Evolutionary conservation across 2,329 filamentous ascomycete genomes (phyloP).

Genomic region (Metarhizium anisopliae): DNA sequence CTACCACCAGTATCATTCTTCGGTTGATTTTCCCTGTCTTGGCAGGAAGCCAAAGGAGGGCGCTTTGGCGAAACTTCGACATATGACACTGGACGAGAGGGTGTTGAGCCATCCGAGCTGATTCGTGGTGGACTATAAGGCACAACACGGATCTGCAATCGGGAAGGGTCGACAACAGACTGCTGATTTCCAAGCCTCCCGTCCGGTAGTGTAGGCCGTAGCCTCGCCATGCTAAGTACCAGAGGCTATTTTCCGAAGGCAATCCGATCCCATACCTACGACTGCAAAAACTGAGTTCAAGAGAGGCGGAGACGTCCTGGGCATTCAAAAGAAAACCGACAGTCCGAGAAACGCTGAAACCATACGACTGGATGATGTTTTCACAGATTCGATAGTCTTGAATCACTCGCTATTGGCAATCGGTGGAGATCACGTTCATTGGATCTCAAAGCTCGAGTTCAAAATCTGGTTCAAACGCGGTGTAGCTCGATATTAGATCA

Average conservation of each 20-base stretch:
- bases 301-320: background rate
- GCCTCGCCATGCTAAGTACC: slow-evolving; percentile 4
- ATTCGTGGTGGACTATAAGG: slow-evolving; percentile 29
- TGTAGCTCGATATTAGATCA: background rate
- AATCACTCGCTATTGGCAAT: too few relatives aligned
- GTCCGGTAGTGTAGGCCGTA: background rate
- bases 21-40: background rate
- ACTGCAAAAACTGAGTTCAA: background rate
- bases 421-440: too few relatives aligned
- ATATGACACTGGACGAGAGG: slow-evolving; percentile 16
- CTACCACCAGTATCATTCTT: background rate
- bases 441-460: too few relatives aligned
- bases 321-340: background rate
- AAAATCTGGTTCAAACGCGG: too few relatives aligned
- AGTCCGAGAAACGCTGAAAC: background rate
- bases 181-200: background rate
- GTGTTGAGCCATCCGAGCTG: slow-evolving; percentile 20
- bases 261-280: slow-evolving; percentile 1
- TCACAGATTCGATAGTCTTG: too few relatives aligned
- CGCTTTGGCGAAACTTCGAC: slow-evolving; percentile 7
- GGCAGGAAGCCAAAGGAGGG: background rate
- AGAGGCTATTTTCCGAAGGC: background rate
- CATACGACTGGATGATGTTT: too few relatives aligned
- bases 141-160: slow-evolving; percentile 27
- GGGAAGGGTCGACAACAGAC: slow-evolving; percentile 11